These are phyloP conservation scores for Orbilia oligospora DNA, from an alignment of 2,329 filamentous ascomycete species.

Conservation along the genomic window DNA sequence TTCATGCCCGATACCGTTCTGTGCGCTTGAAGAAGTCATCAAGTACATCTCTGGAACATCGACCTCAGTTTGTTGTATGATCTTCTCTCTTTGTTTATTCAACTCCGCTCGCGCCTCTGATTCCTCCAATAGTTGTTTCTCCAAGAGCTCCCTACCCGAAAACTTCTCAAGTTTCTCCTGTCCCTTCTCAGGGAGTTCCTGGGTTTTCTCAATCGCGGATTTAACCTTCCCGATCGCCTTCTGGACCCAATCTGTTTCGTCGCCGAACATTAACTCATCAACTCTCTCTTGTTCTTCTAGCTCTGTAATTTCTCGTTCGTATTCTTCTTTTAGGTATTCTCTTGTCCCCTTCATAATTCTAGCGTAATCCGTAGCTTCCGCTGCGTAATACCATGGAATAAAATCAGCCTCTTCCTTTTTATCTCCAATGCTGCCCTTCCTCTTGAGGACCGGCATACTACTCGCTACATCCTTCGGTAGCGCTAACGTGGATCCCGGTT, in stretches of 20 bases:
- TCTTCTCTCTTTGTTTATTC: slow-evolving; percentile 22
- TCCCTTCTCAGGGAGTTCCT: slow-evolving; percentile 62
- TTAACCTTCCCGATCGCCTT: slow-evolving; percentile 83
- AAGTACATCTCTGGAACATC: slow-evolving; percentile 59
- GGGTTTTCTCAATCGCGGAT: slow-evolving; percentile 81
- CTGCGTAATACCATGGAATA: slow-evolving; percentile 94
- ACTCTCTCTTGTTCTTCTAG: slow-evolving; percentile 84
- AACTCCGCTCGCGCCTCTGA: slow-evolving; percentile 42
- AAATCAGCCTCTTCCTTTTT: slow-evolving; percentile 68
- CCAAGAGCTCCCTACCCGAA: slow-evolving; percentile 35
- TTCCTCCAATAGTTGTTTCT: slow-evolving; percentile 42
- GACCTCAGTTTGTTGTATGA: slow-evolving; percentile 43
- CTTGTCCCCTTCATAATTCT: slow-evolving; percentile 94
- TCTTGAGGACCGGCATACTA: slow-evolving; percentile 64
- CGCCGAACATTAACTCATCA: slow-evolving; percentile 91
- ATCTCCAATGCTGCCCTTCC: slow-evolving; percentile 17
- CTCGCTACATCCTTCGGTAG: slow-evolving; percentile 84
- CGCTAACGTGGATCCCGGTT: slow-evolving; percentile 85
- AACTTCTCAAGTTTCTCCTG: slow-evolving; percentile 44
- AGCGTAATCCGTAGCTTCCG: slow-evolving; percentile 93
- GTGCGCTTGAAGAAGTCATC: slow-evolving; percentile 44
- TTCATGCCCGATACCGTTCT: slow-evolving; percentile 27
- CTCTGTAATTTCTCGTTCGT: slow-evolving; percentile 81
- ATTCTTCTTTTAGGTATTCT: slow-evolving; percentile 87
- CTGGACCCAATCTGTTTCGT: slow-evolving; percentile 92